Base-by-base conservation (phyloP, 2,329 filamentous ascomycete genomes). In the Aspergillus sp. region DNA sequence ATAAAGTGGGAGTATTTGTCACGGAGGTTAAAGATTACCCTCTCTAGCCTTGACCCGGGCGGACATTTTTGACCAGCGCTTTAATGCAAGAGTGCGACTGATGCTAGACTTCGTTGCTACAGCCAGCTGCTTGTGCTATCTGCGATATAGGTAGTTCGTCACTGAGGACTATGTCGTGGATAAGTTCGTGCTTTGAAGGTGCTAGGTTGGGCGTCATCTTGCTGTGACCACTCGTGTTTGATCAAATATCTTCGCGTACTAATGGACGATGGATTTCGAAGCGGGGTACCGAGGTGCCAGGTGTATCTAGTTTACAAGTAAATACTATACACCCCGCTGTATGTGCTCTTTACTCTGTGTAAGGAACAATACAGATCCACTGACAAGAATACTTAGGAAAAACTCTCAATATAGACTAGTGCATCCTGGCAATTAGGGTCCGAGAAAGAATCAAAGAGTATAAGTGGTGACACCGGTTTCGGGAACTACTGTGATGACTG, bases 51-150 rank as follows among this genome's bases (percentile, higher is more conserved):
- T 11, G 5, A 5, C 4, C 2, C 26, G 15, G 4, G 26, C 3
- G 3, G 15, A 13, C 8, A 15, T 29, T 35, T 51, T 53, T 2
- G 45, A 50, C 52, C 48, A 61, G 12, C 42, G 39, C 28, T 44
- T 37, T n/a, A 29, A 26, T 11, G 40, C 31, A 15, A 56, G 42
- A 14, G 44, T 34, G 31, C 43, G 40, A 15, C 47, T 48, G 29
- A 59, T 52, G 26, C 35, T 47, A 7, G 14, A 43, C 11, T 16
- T 35, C 3, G 37, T 35, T 31, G 29, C 24, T 31, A 24, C 33
- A 35, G 15, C 33, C 29, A 12, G 29, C 28, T 20, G 16, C 24
- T 14, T 25, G 31, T 33, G 32, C 15, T 27, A 34, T 20, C 30
- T 19, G 15, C 4, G 15, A 34, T 24, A 14, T n/a, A 12, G 26